Conservation (phyloP, 345 rosid genomes). For the Boechera retrofracta region DNA sequence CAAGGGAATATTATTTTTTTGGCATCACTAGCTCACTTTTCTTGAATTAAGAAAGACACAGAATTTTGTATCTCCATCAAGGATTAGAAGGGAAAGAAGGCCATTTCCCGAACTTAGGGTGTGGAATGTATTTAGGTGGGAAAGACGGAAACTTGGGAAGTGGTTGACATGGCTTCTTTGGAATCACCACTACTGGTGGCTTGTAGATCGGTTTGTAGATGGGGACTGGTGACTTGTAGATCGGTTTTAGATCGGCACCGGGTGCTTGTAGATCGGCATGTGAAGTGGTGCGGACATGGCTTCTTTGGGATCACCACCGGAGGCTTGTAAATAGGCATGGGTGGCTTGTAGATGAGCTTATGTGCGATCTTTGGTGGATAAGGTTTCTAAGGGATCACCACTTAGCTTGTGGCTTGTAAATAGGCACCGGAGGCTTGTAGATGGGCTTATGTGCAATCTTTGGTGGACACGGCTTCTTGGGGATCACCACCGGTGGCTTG, state of each 20-base stretch:
- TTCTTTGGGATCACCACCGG: slow-evolving; percentile 40
- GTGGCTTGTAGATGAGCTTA: slow-evolving; percentile 24
- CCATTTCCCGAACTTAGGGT: slow-evolving; percentile 56
- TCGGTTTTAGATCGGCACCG: slow-evolving; percentile 8
- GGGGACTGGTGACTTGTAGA: no score
- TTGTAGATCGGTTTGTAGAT: slow-evolving; percentile 20
- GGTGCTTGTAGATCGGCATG: slow-evolving; percentile 23
- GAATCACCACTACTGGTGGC: slow-evolving; percentile 46
- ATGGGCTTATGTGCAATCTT: slow-evolving; percentile 28
- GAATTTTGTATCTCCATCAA: neutral
- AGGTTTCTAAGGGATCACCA: slow-evolving; percentile 40
- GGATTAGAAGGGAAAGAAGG: slow-evolving; percentile 49
- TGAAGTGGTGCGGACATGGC: slow-evolving; percentile 36
- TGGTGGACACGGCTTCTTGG: slow-evolving; percentile 47
- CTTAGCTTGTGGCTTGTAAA: slow-evolving; percentile 33
- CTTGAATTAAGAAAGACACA: neutral
- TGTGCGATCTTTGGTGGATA: slow-evolving; percentile 37
- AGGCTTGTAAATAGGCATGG: slow-evolving; percentile 36
- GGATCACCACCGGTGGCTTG: slow-evolving; percentile 41
- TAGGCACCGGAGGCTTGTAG: slow-evolving; percentile 1
- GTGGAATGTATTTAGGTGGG: slow-evolving; percentile 50
- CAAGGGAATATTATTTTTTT: neutral
- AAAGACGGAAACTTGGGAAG: slow-evolving; percentile 54
- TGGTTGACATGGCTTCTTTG: slow-evolving; percentile 42
- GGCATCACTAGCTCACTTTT: neutral